Conservation (phyloP, 1,139 yeast species). For the Keqinozyma sinolaborantium region DNA sequence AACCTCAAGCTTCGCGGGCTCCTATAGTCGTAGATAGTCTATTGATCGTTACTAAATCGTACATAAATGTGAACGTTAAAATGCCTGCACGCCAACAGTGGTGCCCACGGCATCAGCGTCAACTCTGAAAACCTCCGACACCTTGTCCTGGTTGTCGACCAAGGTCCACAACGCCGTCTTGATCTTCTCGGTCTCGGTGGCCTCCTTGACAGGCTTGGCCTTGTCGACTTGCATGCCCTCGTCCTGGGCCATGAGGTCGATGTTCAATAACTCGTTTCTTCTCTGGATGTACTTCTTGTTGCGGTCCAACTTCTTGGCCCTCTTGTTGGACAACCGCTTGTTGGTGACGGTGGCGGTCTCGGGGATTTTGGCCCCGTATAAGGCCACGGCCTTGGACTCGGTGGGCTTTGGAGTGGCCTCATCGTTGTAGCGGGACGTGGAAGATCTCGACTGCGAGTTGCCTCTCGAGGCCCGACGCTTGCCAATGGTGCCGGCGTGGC, state of each 20-base stretch:
- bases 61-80: slow-evolving; percentile 16
- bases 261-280: slow-evolving; percentile 45
- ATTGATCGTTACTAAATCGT: slow-evolving; percentile 1
- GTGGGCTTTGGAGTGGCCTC: slow-evolving; percentile 39
- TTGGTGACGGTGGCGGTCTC: slow-evolving; percentile 43
- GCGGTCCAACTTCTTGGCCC: slow-evolving; percentile 78
- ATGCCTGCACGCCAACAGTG: slow-evolving; percentile 72
- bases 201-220: slow-evolving; percentile 11
- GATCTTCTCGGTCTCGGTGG: slow-evolving; percentile 32
- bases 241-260: slow-evolving; percentile 44
- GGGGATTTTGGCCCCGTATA: slow-evolving; percentile 45
- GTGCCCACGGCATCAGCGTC: slow-evolving; percentile 68
- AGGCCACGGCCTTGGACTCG: slow-evolving; percentile 63
- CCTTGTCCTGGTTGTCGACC: slow-evolving; percentile 45
- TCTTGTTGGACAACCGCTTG: slow-evolving; percentile 72
- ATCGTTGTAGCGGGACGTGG: slow-evolving; percentile 40
- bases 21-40: slow-evolving; percentile 9
- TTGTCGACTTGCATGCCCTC: slow-evolving; percentile 51
- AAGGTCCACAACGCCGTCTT: slow-evolving; percentile 70
- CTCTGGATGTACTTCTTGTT: slow-evolving; percentile 65
- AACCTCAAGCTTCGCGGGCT: slow-evolving; percentile 26
- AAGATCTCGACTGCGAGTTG: slow-evolving; percentile 41
- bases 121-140: slow-evolving; percentile 37
- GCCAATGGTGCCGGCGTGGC: slow-evolving; percentile 52
- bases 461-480: slow-evolving; percentile 57